These are phyloP conservation scores for Naganishia kalamii DNA, from an alignment of 768 basidiomycete genomes.

Conservation along the genomic window DNA sequence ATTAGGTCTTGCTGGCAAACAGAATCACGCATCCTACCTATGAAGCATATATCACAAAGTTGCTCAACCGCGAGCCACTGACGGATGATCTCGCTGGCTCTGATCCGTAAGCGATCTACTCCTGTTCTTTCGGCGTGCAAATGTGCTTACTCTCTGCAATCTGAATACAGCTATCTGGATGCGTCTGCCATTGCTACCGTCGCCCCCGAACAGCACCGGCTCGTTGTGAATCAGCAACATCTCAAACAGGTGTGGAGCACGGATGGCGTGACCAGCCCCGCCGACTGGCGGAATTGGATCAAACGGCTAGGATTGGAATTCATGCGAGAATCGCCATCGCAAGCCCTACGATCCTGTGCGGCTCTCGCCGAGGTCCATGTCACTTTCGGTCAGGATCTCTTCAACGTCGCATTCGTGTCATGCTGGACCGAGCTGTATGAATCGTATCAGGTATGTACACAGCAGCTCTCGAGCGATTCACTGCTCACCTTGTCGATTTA, in stretches of 20 bases:
- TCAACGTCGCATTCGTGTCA: constrained; percentile 96
- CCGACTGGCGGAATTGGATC: constrained; percentile 93
- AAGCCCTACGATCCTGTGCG: constrained; percentile 95
- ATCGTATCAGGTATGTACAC: constrained; percentile 75
- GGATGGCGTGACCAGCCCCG: constrained; percentile 61
- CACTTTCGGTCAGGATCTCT: constrained; percentile 85
- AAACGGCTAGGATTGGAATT: constrained; percentile 86
- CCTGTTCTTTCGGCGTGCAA: constrained; percentile 53
- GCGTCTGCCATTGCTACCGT: constrained; percentile 35
- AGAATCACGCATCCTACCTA: constrained; percentile 75
- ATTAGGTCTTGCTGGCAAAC: constrained; percentile 68
- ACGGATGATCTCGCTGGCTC: constrained; percentile 73
- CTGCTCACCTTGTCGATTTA: constrained; percentile 44
- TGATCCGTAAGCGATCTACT: constrained; percentile 53
- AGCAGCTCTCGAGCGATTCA: not conserved
- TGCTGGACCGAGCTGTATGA: constrained; percentile 96
- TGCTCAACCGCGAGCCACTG: constrained; percentile 83
- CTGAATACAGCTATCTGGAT: constrained; percentile 9
- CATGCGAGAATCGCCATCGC: constrained; percentile 96
- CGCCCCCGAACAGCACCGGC: constrained; percentile 71
- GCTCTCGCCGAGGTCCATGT: constrained; percentile 84
- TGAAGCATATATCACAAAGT: constrained; percentile 77
- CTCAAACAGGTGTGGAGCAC: constrained; percentile 95
- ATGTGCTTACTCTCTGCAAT: constrained; percentile 52
- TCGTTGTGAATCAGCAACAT: constrained; percentile 93